These are phyloP conservation scores for Alternaria novae-zelandiae DNA, from an alignment of 2,329 filamentous ascomycete genomes.

Conservation along the genomic window DNA sequence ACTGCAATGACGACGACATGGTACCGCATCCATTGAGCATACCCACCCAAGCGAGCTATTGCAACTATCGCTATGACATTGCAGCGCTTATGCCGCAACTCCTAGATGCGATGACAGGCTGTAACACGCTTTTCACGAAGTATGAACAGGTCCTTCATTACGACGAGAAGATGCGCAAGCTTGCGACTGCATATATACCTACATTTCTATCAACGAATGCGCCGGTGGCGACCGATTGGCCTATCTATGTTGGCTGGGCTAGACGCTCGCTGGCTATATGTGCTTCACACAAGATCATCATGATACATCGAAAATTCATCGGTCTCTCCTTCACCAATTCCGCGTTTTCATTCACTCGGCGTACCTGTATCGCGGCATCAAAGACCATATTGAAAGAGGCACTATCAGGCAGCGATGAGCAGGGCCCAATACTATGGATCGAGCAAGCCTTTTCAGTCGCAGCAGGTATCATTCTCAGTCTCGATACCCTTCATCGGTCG, in stretches of 20 bases:
- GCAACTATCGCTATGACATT: constrained; percentile 46
- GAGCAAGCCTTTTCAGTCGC: constrained; percentile 52
- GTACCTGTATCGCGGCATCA: constrained; percentile 50
- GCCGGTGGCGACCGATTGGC: constrained; percentile 42
- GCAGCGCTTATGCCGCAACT: constrained; percentile 48
- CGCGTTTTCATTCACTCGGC: constrained; percentile 47
- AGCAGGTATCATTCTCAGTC: constrained; percentile 48
- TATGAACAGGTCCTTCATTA: constrained; percentile 51
- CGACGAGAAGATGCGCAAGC: constrained; percentile 45
- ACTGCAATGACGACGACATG: constrained; percentile 45
- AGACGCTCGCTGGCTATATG: constrained; percentile 47
- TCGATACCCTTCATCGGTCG: constrained; percentile 47
- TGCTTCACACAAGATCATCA: constrained; percentile 51
- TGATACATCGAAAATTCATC: constrained; percentile 52
- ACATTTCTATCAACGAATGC: constrained; percentile 40
- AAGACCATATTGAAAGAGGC: constrained; percentile 51
- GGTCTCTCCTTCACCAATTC: constrained; percentile 48
- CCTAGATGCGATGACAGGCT: constrained; percentile 42
- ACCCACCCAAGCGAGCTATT: constrained; percentile 46
- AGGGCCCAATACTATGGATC: constrained; percentile 49
- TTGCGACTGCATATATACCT: constrained; percentile 45
- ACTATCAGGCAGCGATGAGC: constrained; percentile 36
- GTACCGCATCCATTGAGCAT: neutral
- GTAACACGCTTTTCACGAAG: constrained; percentile 50
- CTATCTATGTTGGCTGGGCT: constrained; percentile 48